Base-by-base conservation (phyloP, 352 stramenopile genomes). In the Labyrinthula sp. region DNA sequence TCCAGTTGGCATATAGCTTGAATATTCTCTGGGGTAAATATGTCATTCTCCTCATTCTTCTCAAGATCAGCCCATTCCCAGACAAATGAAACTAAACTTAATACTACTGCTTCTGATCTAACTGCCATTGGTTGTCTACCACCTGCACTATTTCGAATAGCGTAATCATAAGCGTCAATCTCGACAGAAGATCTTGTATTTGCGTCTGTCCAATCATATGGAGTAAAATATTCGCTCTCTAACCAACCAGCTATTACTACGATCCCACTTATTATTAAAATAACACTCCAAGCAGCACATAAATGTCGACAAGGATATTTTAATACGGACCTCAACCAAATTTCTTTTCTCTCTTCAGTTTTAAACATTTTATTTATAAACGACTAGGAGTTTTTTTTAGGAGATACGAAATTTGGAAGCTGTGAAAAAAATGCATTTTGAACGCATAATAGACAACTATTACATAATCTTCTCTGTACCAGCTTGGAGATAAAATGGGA, bases 121-220 rank as follows among this genome's bases (percentile, higher is more conserved):
- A 50, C 35, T 3, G 34, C 20, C 3, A 54, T n/a, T n/a, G 10
- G 15, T 43, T 33, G 3, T 28, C 34, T 9, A 15, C 18, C 37
- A 4, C 12, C 5, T 52, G 10, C 3, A 35, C 43, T 7, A 24
- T 24, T 20, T 52, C 43, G 9, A 50, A 14, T 21, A 9, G 43
- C 43, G 9, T 47, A n/a, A n/a, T n/a, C n/a, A n/a, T n/a, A n/a
- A n/a, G 43, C 43, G 34, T 52, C 43, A 3, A 9, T n/a, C 31
- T 52, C 14, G 24, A 45, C 35, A 35, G 31, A 45, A 9, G n/a
- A 31, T 10, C 17, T 15, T 5, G 30, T 36, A 8, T 2, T 33
- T 7, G 43, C 23, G 3, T 45, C 24, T n/a, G 34, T 52, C 43
- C 43, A 52, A 18, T 52, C 43, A 24, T 52, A 15, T n/a, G 28